phyloP scores from a whole-genome alignment of 345 rosid genomes.

The Triadica sebifera region DNA sequence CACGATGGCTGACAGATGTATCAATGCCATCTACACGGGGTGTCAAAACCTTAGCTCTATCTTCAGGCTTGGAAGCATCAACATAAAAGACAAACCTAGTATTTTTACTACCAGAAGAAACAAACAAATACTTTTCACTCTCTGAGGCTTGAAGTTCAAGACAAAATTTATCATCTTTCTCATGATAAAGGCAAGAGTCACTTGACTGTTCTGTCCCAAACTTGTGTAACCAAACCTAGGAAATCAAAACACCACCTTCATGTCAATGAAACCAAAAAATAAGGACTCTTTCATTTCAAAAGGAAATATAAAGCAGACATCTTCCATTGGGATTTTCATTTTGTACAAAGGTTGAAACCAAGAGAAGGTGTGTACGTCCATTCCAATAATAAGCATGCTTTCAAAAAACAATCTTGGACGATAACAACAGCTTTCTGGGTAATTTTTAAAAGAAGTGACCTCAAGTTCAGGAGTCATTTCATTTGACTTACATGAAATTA shows the following conservation, averaged over 20 bases:
- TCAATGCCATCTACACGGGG: constrained; percentile 72
- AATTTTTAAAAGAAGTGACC: too few relatives aligned
- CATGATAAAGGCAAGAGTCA: constrained; percentile 81
- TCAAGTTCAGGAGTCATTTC: too few relatives aligned
- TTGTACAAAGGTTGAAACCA: background rate
- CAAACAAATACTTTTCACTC: constrained; percentile 67
- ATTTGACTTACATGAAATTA: too few relatives aligned
- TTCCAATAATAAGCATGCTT: too few relatives aligned
- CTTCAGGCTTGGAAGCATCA: constrained; percentile 60
- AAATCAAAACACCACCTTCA: constrained; percentile 18
- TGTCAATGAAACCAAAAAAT: background rate
- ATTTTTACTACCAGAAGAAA: constrained; percentile 68
- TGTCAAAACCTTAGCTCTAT: constrained; percentile 70
- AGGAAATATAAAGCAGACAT: background rate
- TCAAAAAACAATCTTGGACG: too few relatives aligned
- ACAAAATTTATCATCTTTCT: constrained; percentile 84
- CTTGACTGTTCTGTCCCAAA: constrained; percentile 67
- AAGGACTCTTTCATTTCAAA: background rate
- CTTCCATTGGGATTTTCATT: background rate
- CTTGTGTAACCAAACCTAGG: constrained; percentile 87
- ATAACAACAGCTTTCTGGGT: too few relatives aligned
- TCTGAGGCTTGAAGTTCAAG: constrained; percentile 69
- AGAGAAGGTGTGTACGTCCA: too few relatives aligned
- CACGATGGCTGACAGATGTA: constrained; percentile 71
- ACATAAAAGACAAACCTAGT: constrained; percentile 65